Percentiles rank a stretch among this genome's conserved stretches.
These are phyloP conservation scores for Lumnitzera racemosa DNA, from an alignment of 345 rosid genomes.

Conservation along the genomic window DNA sequence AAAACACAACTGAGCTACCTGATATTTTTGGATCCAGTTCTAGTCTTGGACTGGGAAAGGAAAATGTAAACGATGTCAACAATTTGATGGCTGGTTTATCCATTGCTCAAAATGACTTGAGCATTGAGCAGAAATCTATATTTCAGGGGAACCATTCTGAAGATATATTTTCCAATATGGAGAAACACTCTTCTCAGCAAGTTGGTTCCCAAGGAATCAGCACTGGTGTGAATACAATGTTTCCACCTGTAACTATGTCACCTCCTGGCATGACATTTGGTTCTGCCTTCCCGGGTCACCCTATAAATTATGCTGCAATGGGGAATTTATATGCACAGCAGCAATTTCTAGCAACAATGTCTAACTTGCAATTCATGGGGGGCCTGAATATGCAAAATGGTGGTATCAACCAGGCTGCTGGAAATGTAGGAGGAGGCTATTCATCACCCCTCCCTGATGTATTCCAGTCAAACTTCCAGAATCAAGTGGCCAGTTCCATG, in stretches of 20 bases:
- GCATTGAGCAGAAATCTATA: slow-evolving; percentile 28
- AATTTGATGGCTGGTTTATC: slow-evolving; percentile 75
- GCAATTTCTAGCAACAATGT: slow-evolving; percentile 68
- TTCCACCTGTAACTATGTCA: slow-evolving; percentile 31
- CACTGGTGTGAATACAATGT: slow-evolving; percentile 14
- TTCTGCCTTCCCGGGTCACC: slow-evolving; percentile 58
- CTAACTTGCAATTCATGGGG: slow-evolving; percentile 69
- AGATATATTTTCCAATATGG: slow-evolving; percentile 33
- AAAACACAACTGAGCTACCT: slow-evolving; percentile 38
- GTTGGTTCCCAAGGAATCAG: slow-evolving; percentile 8
- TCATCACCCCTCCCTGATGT: slow-evolving; percentile 69
- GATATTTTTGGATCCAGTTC: slow-evolving; percentile 58
- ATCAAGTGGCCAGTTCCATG: slow-evolving; percentile 50
- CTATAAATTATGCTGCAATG: slow-evolving; percentile 58
- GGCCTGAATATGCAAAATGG: slow-evolving; percentile 47
- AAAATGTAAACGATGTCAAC: slow-evolving; percentile 30
- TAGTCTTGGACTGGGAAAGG: slow-evolving; percentile 28
- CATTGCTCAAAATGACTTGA: slow-evolving; percentile 32
- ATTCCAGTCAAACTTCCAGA: slow-evolving; percentile 61
- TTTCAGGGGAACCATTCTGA: slow-evolving; percentile 33
- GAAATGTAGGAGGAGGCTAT: slow-evolving; percentile 35
- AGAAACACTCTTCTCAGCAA: slow-evolving; percentile 28
- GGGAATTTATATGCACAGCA: slow-evolving; percentile 68
- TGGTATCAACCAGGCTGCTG: slow-evolving; percentile 28
- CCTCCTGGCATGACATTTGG: slow-evolving; percentile 64